These are phyloP conservation scores for Marasmius tenuissimus DNA, from an alignment of 1,284 basidiomycete species.

Conservation along the genomic window DNA sequence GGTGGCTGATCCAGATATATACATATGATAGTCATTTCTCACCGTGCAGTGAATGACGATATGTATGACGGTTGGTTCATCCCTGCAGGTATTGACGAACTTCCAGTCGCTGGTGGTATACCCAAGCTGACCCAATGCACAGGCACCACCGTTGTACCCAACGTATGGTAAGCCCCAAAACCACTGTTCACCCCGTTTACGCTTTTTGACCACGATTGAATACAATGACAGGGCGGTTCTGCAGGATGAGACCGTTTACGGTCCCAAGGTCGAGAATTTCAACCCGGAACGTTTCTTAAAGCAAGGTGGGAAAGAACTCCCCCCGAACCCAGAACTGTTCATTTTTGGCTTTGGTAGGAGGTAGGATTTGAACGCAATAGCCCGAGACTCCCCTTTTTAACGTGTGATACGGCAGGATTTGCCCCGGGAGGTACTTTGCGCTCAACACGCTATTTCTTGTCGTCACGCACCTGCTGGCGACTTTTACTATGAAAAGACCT, in stretches of 20 bases:
- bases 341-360: not conserved
- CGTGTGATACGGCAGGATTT: not conserved
- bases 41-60: not conserved
- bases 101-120: too few species aligned
- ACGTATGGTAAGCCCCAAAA: not conserved
- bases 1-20: too few species aligned
- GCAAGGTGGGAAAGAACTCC: not conserved
- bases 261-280: not conserved
- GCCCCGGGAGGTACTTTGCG: not conserved
- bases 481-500: not conserved
- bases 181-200: not conserved
- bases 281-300: not conserved
- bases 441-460: not conserved
- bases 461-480: not conserved
- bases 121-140: not conserved
- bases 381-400: not conserved
- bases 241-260: not conserved
- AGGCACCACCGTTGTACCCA: not conserved
- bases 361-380: not conserved
- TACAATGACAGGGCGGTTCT: not conserved
- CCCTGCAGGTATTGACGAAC: not conserved
- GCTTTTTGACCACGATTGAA: not conserved
- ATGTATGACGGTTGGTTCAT: not conserved
- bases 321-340: not conserved
- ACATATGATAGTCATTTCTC: not conserved